Base-by-base conservation (phyloP, 352 stramenopile genomes). In the Globisporangium echinulatum region DNA sequence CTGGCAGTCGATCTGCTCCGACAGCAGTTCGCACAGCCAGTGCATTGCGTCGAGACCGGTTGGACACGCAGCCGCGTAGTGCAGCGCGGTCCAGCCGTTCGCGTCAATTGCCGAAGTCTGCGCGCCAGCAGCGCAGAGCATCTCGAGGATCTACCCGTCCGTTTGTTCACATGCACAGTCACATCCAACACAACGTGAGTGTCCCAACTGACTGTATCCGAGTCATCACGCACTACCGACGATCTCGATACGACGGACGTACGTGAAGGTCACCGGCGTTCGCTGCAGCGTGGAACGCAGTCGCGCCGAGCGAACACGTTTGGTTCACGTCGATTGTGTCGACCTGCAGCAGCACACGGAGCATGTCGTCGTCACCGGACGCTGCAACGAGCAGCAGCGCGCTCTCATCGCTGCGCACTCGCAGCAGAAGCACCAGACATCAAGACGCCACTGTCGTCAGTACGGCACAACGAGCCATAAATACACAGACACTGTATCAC, bases 21-120 rank as follows among this genome's bases (percentile, higher is more conserved):
- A 68, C 1, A 75, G 42, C 5, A 88, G 40, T 19, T 86, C 73
- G 33, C 77, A 88, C 13, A 91, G 49, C 38, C 84, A 88, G 40
- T 72, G 68, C 59, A 91, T 58, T 2, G 75, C 73, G 17, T 75
- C 61, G 4, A 72, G 13, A 0, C 75, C 79, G 0, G 48, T 64
- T 8, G 56, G 39, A 36, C 77, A 88, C 9, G 70, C 79, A 9
- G 76, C 77, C 4, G 72, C 75, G 51, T 88, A 89, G 42, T 91
- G 81, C 2, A 91, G 59, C 2, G 71, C 69, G 25, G 73, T 88
- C 79, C 79, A 91, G 5, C 71, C 77, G 58, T 86, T 85, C 9
- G 79, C 68, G 25, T 89, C 81, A 7, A 71, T 60, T 7, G 56
- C 52, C 13, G 69, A 66, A 4, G 69, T 53, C 1, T 69, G 50